Evolutionary conservation across 2,329 filamentous ascomycete genomes (phyloP), one percentile per base, ranked within the genome.

Genomic region (Chaetomiaceae sp.): DNA sequence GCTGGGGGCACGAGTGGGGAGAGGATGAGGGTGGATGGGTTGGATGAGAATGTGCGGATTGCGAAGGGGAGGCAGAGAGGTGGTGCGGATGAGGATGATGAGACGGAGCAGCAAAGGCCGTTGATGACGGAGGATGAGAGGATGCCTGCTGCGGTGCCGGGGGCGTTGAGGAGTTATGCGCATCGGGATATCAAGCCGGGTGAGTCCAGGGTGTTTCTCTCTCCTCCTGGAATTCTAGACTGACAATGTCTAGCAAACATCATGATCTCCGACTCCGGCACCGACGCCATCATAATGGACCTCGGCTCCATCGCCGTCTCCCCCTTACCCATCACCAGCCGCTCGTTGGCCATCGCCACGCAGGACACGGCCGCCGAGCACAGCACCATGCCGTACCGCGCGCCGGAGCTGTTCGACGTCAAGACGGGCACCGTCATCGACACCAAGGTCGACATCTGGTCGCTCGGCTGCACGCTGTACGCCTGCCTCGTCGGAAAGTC

Each of bases 381-480:
- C 76, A 92, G 86, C 60, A 99, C 94, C 37, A 97, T 99, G 92
- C 91, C 94, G 0, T 99, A 99, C 74, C 90, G 94, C 55, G 94
- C 94, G 1, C 94, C 94, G 0, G 94, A 99, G 72, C 84, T 99
- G 56, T 99, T 99, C 71, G 94, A 99, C 69, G 94, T 97, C 53
- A 95, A 95, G 73, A 96, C 91, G 3, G 92, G 89, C 58, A 85
- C 87, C 45, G 83, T 90, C 47, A 87, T 99, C 66, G 94, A 97
- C 71, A 95, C 91, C 12, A 96, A 96, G 69, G 90, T 96, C 37
- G 94, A 99, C 70, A 95, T 99, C 61, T 99, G 94, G 94, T 95
- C 89, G 15, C 75, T 99, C 20, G 94, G 94, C 47, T 97, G 94
- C 76, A 97, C 94, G n/a, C 78, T 99, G 40, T 99, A 95, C 72